These are phyloP conservation scores for Physaria fendleri DNA, from an alignment of 345 rosid species.

Conservation along the genomic window DNA sequence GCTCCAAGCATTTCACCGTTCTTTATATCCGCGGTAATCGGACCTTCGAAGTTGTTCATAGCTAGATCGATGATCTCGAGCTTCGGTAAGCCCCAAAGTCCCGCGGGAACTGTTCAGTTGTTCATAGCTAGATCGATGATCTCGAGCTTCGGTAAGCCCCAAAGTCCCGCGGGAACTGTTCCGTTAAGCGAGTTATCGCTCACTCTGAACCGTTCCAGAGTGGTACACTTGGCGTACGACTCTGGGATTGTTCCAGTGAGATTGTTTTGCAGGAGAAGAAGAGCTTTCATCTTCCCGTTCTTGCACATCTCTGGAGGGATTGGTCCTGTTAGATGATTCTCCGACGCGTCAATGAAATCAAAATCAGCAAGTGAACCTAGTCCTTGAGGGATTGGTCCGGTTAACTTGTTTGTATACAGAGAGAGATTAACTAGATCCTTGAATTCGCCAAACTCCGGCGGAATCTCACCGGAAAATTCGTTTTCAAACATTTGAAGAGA, in stretches of 20 bases:
- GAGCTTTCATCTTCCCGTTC: conserved; percentile 52
- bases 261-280: conserved; percentile 67
- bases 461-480: conserved; percentile 57
- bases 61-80: conserved; percentile 57
- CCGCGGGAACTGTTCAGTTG: conserved; percentile 52
- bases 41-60: conserved; percentile 52
- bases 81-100: conserved; percentile 77
- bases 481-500: conserved; percentile 58
- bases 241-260: conserved; percentile 72
- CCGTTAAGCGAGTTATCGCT: conserved; percentile 61
- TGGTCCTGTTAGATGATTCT: conserved; percentile 60
- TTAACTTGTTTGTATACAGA: conserved; percentile 53
- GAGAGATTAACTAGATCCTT: conserved; percentile 59
- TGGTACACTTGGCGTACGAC: conserved; percentile 50
- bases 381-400: conserved; percentile 62
- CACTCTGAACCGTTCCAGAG: conserved; percentile 65
- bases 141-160: conserved; percentile 64
- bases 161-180: conserved; percentile 60
- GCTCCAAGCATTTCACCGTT: conserved; percentile 48
- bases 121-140: conserved; percentile 62
- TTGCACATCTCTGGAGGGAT: conserved; percentile 93
- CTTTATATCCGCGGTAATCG: conserved; percentile 47
- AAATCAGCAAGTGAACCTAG: conserved; percentile 73
- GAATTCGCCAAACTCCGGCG: conserved; percentile 63
- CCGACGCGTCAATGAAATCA: conserved; percentile 73